A percentile compares a stretch with the other conserved stretches of the same genome.
Evolutionary conservation across 495 filamentous ascomycete genomes (phyloP).

Genomic region (Xylaria curta): DNA sequence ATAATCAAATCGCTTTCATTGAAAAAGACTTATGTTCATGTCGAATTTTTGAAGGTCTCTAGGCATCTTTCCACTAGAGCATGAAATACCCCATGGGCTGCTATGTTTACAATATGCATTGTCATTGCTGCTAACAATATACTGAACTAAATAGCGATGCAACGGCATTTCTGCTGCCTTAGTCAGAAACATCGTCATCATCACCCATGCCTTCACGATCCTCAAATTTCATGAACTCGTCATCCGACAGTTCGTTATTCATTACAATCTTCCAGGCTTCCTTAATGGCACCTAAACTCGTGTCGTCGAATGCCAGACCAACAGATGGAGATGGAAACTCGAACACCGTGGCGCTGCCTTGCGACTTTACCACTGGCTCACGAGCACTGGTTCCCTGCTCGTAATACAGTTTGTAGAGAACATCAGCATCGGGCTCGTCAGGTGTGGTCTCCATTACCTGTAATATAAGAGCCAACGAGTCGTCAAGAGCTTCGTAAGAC

Average conservation of each 20-base stretch:
- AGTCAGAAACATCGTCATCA: constrained; percentile 51
- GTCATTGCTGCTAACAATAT: constrained; percentile 1
- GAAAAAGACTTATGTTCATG: not conserved
- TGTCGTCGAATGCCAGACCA: constrained; percentile 74
- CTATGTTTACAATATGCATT: not conserved
- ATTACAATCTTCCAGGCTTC: constrained; percentile 68
- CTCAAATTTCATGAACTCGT: constrained; percentile 69
- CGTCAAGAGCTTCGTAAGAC: constrained; percentile 53
- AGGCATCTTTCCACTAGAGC: not conserved
- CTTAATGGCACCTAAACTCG: constrained; percentile 63
- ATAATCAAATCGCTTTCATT: not conserved
- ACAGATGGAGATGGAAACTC: constrained; percentile 61
- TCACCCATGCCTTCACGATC: constrained; percentile 57
- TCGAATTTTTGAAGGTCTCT: not conserved
- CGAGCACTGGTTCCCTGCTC: constrained; percentile 52
- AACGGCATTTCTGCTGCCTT: not conserved
- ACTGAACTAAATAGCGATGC: not conserved
- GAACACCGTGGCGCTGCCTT: constrained; percentile 38
- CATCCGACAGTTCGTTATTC: constrained; percentile 54
- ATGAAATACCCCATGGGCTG: not conserved
- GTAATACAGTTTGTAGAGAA: constrained; percentile 70
- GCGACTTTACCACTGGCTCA: constrained; percentile 32
- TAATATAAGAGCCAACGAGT: constrained; percentile 63
- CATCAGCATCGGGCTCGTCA: constrained; percentile 18
- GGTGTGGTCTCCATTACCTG: constrained; percentile 40